These are phyloP conservation scores for Phlyctochytrium bullatum DNA, from an alignment of 192 early-diverging fungal species.

Conservation along the genomic window DNA sequence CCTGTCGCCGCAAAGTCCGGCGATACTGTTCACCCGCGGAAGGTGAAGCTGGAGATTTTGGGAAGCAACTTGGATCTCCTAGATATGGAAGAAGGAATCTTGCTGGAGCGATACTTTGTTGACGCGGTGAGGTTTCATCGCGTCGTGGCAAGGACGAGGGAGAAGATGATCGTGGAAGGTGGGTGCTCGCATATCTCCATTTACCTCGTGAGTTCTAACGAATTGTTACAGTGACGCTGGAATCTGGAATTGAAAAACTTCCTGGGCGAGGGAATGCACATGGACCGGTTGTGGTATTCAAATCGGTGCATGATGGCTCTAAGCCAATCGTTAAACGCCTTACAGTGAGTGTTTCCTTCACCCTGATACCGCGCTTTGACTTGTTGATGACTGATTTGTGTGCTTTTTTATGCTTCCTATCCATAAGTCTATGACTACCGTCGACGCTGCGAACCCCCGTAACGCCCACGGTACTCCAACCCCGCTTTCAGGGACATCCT, in stretches of 20 bases:
- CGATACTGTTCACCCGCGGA: conserved; percentile 2
- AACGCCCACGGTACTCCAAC: conserved; percentile 3
- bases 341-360: neutral
- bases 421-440: conserved; percentile 27
- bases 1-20: conserved; percentile 9
- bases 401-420: too few species aligned
- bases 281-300: conserved; percentile 13
- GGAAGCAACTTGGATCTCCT: conserved; percentile 31
- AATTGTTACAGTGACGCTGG: conserved; percentile 19
- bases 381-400: neutral
- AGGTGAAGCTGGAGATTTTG: conserved; percentile 27
- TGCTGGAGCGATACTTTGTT: conserved; percentile 27
- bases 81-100: conserved; percentile 27
- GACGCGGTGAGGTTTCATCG: conserved; percentile 19
- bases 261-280: neutral
- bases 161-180: conserved; percentile 36
- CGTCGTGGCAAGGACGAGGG: conserved; percentile 25
- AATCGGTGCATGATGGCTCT: conserved; percentile 22
- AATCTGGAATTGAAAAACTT: conserved; percentile 20
- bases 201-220: neutral
- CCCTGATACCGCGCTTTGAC: too few species aligned
- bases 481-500: neutral
- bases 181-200: too few species aligned
- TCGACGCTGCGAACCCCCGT: conserved; percentile 19
- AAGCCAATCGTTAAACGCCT: conserved; percentile 11